phyloP scores from a whole-genome alignment of 495 filamentous ascomycete species.

The Penicillium steckii region DNA sequence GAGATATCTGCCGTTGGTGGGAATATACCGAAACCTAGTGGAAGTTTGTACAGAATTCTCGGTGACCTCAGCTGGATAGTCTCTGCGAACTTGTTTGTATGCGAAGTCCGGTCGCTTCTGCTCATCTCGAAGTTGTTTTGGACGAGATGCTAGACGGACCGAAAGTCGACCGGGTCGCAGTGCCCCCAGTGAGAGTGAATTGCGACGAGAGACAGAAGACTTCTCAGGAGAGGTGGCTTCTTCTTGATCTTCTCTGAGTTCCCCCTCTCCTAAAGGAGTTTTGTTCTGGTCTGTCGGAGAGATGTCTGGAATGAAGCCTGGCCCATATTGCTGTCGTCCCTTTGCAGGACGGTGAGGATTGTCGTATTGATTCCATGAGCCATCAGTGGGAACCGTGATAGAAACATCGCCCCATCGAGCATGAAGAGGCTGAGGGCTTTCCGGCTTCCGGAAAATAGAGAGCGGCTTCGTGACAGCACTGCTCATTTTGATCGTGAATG shows the following conservation, averaged over 20 bases:
- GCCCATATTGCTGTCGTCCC: conserved; percentile 23
- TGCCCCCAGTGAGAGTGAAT: conserved; percentile 25
- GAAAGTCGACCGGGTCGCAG: conserved; percentile 34
- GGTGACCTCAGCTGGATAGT: conserved; percentile 33
- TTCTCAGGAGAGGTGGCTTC: conserved; percentile 2
- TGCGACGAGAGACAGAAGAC: conserved; percentile 16
- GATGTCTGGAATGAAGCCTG: conserved; percentile 26
- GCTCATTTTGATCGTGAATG: conserved; percentile 22
- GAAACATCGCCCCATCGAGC: conserved; percentile 40
- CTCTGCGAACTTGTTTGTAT: conserved; percentile 35
- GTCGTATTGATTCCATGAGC: conserved; percentile 41
- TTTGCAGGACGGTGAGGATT: conserved; percentile 28
- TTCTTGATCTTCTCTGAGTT: conserved; percentile 9
- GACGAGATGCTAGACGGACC: conserved; percentile 29
- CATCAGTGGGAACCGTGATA: conserved; percentile 40
- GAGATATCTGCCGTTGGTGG: conserved; percentile 25
- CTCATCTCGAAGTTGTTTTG: conserved; percentile 15
- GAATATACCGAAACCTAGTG: conserved; percentile 38
- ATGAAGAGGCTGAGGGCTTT: conserved; percentile 31
- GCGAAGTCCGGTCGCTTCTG: conserved; percentile 29
- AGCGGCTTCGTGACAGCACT: conserved; percentile 32
- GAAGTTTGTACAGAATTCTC: conserved; percentile 15
- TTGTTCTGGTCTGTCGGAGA: conserved; percentile 11
- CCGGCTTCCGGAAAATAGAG: conserved; percentile 32
- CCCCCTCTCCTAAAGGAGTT: background rate